Base-by-base conservation (phyloP, 2,329 filamentous ascomycete species). In the Fusarium buxicola region DNA sequence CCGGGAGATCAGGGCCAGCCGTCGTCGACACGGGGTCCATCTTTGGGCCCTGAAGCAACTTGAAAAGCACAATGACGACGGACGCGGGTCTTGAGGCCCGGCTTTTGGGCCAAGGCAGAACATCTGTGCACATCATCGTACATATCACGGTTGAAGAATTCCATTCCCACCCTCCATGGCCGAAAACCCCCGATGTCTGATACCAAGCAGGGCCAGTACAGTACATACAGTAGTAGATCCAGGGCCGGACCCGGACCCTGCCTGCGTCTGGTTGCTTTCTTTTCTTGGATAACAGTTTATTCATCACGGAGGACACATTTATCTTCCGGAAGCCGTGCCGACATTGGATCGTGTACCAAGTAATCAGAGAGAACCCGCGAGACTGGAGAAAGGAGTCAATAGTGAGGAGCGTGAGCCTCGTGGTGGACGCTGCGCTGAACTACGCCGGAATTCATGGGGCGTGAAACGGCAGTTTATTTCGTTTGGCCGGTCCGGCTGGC, bases 401-500 rank as follows among this genome's bases (percentile, higher is more conserved):
- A 56, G 52, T 50, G 28, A 64, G 43, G 46, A 55, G 68, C 60
- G 60, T 59, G 61, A 66, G 68, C 68, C 66, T 59, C 41, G 30
- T 25, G 18, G 61, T 55, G 68, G 47, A 63, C 64, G 48, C 52
- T 57, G 68, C 65, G 56, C 40, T 51, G 58, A 45, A 44, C 46
- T 39, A 55, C 43, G 60, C 44, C 62, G 61, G 61, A 62, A 41
- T 39, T 47, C 52, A 40, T 44, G 34, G 59, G 63, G 63, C 64
- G 35, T 54, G 55, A 70, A 69, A 70, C 66, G 61, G 68, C 48
- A 61, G 45, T 65, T 46, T 58, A 58, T 66, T 64, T 70, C 60
- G 55, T 66, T 67, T 69, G 61, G 56, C 66, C 66, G 57, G 58
- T 44, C 62, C 67, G 68, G 63, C 54, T 69, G 58, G 58, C 54